Conservation (phyloP, 495 filamentous ascomycete genomes). For the Trichoderma asperelloides region DNA sequence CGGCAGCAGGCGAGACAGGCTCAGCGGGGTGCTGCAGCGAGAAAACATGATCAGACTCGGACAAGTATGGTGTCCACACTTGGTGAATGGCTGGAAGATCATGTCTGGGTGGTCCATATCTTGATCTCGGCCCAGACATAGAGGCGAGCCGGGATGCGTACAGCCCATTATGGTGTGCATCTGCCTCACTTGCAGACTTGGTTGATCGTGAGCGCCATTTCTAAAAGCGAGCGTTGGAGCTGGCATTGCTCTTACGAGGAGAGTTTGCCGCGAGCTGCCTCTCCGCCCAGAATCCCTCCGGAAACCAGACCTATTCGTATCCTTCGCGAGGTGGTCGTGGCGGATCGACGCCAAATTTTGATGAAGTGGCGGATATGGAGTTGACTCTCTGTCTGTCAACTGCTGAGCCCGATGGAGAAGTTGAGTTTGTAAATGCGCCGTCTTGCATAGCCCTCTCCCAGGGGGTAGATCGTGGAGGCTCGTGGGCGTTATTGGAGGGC, state of each 20-base stretch:
- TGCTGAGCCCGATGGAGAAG: neutral
- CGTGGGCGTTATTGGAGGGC: neutral
- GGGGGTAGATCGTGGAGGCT: neutral
- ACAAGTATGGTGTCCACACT: conserved; percentile 20
- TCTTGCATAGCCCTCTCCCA: conserved; percentile 3
- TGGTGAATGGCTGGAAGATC: neutral
- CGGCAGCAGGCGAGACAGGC: neutral
- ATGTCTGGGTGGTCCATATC: neutral
- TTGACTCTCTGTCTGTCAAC: neutral
- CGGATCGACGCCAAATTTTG: conserved; percentile 27
- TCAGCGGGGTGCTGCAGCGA: conserved; percentile 19
- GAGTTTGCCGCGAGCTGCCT: conserved; percentile 21
- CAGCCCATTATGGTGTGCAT: neutral
- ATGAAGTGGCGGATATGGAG: neutral
- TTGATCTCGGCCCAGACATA: neutral
- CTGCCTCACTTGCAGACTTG: conserved; percentile 16
- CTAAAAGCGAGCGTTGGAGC: conserved; percentile 23
- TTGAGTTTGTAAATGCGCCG: neutral
- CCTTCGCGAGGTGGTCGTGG: conserved; percentile 40
- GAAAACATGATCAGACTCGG: conserved; percentile 29
- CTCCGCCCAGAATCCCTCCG: conserved; percentile 47
- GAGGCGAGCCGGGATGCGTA: neutral
- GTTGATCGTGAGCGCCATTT: conserved; percentile 28
- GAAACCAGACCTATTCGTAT: conserved; percentile 48
- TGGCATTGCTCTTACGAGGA: conserved; percentile 14